These are phyloP conservation scores for Litsea cubeba DNA, from an alignment of 164 flowering plant species.

Conservation along the genomic window DNA sequence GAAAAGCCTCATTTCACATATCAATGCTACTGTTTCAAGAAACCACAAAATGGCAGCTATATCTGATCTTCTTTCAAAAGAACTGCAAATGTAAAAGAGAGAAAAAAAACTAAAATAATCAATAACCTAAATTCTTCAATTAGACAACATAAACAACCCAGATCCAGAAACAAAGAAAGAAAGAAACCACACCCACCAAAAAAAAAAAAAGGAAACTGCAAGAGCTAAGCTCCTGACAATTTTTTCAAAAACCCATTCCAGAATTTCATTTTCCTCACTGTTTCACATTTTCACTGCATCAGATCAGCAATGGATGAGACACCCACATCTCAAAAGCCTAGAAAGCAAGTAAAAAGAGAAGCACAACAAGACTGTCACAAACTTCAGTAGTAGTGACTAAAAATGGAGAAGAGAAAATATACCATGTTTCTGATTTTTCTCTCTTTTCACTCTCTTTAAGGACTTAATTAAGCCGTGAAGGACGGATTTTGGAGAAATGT, in stretches of 20 bases:
- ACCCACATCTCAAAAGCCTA: conserved; percentile 2
- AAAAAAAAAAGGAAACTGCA: not conserved
- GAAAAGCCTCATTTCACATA: not conserved
- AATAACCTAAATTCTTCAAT: not conserved
- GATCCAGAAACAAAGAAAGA: not conserved
- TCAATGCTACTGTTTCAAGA: not conserved
- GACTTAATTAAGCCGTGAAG: too few species aligned
- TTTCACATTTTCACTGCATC: not conserved
- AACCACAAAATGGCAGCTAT: not conserved
- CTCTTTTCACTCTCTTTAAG: not conserved
- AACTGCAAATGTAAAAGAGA: not conserved
- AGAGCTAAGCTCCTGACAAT: not conserved
- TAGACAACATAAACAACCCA: not conserved
- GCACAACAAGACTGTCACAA: not conserved
- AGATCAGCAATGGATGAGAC: not conserved
- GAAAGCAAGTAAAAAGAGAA: not conserved
- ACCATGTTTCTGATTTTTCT: not conserved
- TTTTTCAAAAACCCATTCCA: not conserved
- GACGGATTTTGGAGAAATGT: too few species aligned
- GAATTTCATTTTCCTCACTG: not conserved
- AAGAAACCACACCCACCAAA: not conserved
- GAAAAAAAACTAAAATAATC: too few species aligned
- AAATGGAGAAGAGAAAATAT: not conserved
- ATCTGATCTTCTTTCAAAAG: not conserved
- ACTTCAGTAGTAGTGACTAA: not conserved